Evolutionary conservation across 306 rosid genomes (phyloP).

Genomic region (Erythrophleum fordii): DNA sequence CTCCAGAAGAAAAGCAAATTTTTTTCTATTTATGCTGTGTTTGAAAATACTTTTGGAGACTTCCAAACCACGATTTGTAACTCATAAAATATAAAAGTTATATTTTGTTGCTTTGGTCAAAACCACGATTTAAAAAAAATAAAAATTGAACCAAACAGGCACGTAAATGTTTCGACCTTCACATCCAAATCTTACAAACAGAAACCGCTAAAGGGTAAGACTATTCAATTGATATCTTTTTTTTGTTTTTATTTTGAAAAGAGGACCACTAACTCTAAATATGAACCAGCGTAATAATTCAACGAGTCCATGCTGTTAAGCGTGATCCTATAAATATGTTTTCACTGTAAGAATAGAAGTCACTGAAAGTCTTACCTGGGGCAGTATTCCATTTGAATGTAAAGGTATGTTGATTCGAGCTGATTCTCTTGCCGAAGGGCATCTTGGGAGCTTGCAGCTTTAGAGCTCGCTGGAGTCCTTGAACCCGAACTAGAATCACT

Average conservation of each 20-base stretch:
- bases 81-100: too few relatives aligned
- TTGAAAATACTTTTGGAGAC: too few relatives aligned
- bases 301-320: constrained; percentile 1
- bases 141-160: too few relatives aligned
- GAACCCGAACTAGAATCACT: constrained; percentile 71
- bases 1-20: neutral
- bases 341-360: constrained; percentile 29
- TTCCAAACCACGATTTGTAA: too few relatives aligned
- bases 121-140: too few relatives aligned
- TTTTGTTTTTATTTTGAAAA: too few relatives aligned
- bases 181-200: constrained; percentile 13
- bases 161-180: constrained; percentile 9
- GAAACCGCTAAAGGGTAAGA: constrained; percentile 1
- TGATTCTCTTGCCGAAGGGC: constrained; percentile 67
- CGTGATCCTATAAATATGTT: constrained; percentile 25
- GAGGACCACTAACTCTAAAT: neutral
- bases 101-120: too few relatives aligned
- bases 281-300: constrained; percentile 16
- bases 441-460: constrained; percentile 57
- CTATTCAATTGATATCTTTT: too few relatives aligned
- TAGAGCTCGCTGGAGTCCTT: constrained; percentile 67
- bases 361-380: constrained; percentile 65
- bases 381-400: constrained; percentile 98
- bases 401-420: constrained; percentile 84
- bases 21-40: neutral